Conservation (phyloP, 2,329 filamentous ascomycete genomes). For the Neofusicoccum ribis region DNA sequence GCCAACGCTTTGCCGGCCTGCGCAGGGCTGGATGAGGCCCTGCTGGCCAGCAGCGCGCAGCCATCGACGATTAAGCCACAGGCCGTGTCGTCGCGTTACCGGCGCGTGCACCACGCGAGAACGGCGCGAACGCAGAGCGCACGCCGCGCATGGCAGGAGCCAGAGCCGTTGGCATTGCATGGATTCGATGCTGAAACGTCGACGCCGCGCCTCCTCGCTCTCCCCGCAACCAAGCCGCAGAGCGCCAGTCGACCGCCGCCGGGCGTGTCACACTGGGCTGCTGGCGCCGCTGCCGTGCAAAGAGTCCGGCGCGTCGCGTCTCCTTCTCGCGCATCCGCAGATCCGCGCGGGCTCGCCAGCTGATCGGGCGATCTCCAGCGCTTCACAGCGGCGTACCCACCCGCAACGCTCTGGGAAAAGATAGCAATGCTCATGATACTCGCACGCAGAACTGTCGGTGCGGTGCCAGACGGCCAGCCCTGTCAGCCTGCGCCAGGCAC, state of each 20-base stretch:
- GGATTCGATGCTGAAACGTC: slow-evolving; percentile 1
- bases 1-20: neutral
- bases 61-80: neutral
- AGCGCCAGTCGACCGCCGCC: neutral
- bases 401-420: neutral
- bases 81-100: neutral
- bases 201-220: neutral
- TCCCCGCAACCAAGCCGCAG: neutral
- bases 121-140: slow-evolving; percentile 8
- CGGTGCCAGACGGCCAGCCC: neutral
- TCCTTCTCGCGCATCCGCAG: slow-evolving; percentile 6
- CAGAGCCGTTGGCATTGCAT: neutral
- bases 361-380: neutral
- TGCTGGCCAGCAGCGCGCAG: neutral
- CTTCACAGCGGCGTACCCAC: neutral
- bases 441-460: too few species aligned
- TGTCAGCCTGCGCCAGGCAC: neutral
- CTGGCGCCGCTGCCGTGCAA: neutral
- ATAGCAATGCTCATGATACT: neutral
- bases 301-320: neutral
- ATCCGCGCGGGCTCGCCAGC: slow-evolving; percentile 4
- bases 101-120: too few species aligned
- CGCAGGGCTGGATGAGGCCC: neutral
- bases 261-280: neutral
- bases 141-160: neutral